A percentile compares a stretch with the other conserved stretches of the same genome.
These are phyloP conservation scores for Erysimum cheiri DNA, from an alignment of 441 rosid genomes.

Conservation along the genomic window DNA sequence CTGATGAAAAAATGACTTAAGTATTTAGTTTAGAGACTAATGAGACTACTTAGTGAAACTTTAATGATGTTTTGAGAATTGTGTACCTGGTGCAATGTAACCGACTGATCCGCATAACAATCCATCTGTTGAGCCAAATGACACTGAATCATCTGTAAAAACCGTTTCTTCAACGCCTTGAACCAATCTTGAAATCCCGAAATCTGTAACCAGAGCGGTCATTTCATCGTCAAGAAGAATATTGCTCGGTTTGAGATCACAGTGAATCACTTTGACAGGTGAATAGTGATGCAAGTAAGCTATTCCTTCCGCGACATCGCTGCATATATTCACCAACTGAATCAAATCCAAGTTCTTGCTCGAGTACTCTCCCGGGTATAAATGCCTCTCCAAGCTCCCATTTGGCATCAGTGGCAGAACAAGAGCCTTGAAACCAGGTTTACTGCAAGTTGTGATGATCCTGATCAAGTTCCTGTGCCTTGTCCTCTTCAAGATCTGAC, in stretches of 20 bases:
- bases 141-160: conserved; percentile 52
- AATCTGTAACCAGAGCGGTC: conserved; percentile 90
- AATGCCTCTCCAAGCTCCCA: conserved; percentile 69
- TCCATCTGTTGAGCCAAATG: conserved; percentile 73
- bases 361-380: conserved; percentile 56
- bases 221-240: conserved; percentile 85
- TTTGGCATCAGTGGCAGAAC: conserved; percentile 69
- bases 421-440: conserved; percentile 71
- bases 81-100: conserved; percentile 87
- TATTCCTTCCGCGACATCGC: conserved; percentile 83
- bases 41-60: neutral
- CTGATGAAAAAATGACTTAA: conserved; percentile 41
- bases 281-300: conserved; percentile 85
- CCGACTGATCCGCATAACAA: conserved; percentile 84
- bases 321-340: conserved; percentile 73
- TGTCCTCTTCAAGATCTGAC: conserved; percentile 59
- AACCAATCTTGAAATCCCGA: conserved; percentile 77
- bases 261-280: conserved; percentile 83
- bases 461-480: conserved; percentile 69
- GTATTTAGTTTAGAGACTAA: conserved; percentile 4
- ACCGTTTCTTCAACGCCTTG: conserved; percentile 49
- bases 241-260: conserved; percentile 92
- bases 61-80: neutral
- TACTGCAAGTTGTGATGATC: conserved; percentile 69
- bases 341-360: conserved; percentile 55